These are phyloP conservation scores for Cyclotella cryptica DNA, from an alignment of 108 stramenopile genomes.

Conservation along the genomic window DNA sequence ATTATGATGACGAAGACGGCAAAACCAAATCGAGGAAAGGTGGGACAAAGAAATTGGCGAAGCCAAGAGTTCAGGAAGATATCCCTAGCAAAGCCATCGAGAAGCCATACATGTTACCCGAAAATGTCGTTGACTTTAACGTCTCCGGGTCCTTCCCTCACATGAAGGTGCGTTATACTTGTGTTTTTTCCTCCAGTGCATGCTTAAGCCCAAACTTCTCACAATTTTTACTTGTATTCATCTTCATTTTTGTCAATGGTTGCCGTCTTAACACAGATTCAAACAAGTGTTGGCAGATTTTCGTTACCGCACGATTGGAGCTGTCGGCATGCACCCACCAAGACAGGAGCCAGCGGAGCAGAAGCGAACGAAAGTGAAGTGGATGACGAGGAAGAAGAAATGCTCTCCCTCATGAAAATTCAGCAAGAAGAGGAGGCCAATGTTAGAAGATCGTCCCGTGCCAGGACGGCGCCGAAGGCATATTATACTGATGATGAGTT, in stretches of 20 bases:
- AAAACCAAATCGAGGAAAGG: constrained; percentile 34
- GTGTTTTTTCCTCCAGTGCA: not conserved
- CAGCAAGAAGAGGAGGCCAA: constrained; percentile 47
- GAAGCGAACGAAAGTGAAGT: not conserved
- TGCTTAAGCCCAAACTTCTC: not conserved
- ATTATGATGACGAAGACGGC: constrained; percentile 71
- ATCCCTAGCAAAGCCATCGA: constrained; percentile 49
- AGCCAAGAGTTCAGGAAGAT: constrained; percentile 35
- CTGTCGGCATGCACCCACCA: constrained; percentile 25
- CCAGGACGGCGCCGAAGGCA: constrained; percentile 33
- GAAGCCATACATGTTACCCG: constrained; percentile 40
- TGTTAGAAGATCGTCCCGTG: constrained; percentile 43
- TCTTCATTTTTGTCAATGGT: not conserved
- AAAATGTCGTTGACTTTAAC: constrained; percentile 23
- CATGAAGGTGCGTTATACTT: constrained; percentile 24
- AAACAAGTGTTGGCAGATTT: constrained; percentile 37
- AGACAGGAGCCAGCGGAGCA: not conserved
- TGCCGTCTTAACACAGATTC: not conserved
- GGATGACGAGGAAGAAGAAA: constrained; percentile 34
- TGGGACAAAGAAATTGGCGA: not conserved
- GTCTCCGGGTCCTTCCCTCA: constrained; percentile 45
- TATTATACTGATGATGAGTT: constrained; percentile 45
- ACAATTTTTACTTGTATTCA: not conserved
- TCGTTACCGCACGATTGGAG: constrained; percentile 41
- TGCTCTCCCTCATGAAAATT: constrained; percentile 48